phyloP scores from a whole-genome alignment of 768 basidiomycete species.

The Amylocystis lapponica region DNA sequence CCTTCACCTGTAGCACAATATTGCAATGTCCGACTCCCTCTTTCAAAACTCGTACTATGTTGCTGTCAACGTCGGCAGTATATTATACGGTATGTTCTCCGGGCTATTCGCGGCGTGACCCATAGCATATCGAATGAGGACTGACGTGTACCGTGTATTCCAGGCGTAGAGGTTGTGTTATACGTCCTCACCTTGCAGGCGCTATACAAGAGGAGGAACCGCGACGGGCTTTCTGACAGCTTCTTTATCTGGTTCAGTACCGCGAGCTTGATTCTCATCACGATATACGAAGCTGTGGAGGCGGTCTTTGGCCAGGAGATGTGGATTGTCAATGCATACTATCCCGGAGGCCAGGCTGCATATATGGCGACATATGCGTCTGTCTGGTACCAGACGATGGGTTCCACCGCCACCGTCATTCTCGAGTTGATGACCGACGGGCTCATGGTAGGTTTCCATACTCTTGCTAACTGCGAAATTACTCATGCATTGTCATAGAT shows the following conservation, averaged over 20 bases:
- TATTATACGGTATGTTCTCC: too few species aligned
- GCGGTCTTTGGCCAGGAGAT: constrained; percentile 24
- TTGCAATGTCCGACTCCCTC: too few species aligned
- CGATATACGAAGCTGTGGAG: constrained; percentile 21
- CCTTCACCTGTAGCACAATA: too few species aligned
- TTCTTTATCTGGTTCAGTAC: constrained; percentile 19
- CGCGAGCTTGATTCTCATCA: constrained; percentile 22
- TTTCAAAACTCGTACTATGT: too few species aligned
- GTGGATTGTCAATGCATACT: constrained; percentile 21
- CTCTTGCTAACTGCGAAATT: too few species aligned
- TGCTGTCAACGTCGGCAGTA: too few species aligned
- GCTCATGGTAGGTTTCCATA: constrained; percentile 14
- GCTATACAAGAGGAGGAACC: constrained; percentile 1
- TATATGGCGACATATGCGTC: constrained; percentile 14
- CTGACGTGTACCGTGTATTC: too few species aligned
- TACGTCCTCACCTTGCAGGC: constrained; percentile 20
- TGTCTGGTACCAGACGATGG: constrained; percentile 22
- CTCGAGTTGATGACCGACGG: constrained; percentile 22
- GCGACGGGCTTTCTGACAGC: constrained; percentile 5
- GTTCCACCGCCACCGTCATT: constrained; percentile 16
- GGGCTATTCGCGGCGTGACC: too few species aligned
- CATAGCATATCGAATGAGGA: too few species aligned
- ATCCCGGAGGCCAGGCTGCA: constrained; percentile 20
- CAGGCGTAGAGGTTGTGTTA: constrained; percentile 23
- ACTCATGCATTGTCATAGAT: constrained; percentile 7